phyloP scores from a whole-genome alignment of 1,284 basidiomycete genomes.

The Athelia sp. region DNA sequence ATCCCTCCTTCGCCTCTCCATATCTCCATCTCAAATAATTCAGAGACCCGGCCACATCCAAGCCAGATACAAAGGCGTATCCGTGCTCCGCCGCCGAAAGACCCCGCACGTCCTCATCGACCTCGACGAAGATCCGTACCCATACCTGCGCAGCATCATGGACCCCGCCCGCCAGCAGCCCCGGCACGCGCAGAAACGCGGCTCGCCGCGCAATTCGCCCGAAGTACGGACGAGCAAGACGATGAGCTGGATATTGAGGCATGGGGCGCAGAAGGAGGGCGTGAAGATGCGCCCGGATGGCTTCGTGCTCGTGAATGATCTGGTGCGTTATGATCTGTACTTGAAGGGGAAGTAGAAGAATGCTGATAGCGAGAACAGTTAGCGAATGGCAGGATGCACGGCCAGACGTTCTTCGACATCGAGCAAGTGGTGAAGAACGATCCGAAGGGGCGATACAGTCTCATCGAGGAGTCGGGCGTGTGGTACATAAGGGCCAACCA shows the following conservation, averaged over 20 bases:
- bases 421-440: conserved; percentile 73
- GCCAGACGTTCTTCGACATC: conserved; percentile 52
- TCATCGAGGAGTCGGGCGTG: conserved; percentile 56
- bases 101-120: no score
- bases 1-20: no score
- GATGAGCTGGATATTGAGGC: conserved; percentile 79
- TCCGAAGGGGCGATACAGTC: conserved; percentile 73
- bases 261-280: conserved; percentile 76
- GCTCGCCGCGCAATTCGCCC: conserved; percentile 43
- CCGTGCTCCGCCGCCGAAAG: no score
- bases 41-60: no score
- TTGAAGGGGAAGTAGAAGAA: background rate
- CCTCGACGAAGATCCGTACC: no score
- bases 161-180: no score
- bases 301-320: conserved; percentile 67
- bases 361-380: conserved; percentile 31
- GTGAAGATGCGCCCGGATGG: conserved; percentile 77
- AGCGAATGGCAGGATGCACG: conserved; percentile 44
- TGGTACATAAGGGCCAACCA: conserved; percentile 94
- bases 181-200: conserved; percentile 19
- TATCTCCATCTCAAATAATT: no score
- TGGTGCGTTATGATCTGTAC: conserved; percentile 48
- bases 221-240: conserved; percentile 68
- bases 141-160: no score
- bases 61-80: no score